Percentiles rank a stretch among this genome's conserved stretches.
phyloP scores from a whole-genome alignment of 257 asterid genomes.

The Orobanche coerulescens region DNA sequence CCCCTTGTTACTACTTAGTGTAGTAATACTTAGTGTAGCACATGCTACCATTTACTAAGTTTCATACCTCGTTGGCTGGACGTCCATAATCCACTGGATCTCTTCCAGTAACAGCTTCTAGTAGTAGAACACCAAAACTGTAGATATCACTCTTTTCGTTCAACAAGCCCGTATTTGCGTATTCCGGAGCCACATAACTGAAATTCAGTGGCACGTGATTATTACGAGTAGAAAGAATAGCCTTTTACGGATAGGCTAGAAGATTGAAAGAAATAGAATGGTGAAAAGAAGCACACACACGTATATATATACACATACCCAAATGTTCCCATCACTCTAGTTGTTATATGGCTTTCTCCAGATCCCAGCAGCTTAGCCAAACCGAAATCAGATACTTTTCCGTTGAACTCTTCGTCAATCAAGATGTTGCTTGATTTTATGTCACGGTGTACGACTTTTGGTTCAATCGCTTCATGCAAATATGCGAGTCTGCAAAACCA shows the following conservation, averaged over 20 bases:
- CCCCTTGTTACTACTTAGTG: no score
- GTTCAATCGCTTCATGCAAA: constrained; percentile 95
- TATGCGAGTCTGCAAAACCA: constrained; percentile 71
- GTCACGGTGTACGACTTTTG: constrained; percentile 93
- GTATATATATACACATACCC: no score
- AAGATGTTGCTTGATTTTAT: constrained; percentile 94
- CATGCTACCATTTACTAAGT: neutral
- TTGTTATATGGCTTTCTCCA: constrained; percentile 89
- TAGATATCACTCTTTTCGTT: constrained; percentile 90
- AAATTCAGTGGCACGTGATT: constrained; percentile 20
- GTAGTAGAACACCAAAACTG: constrained; percentile 87
- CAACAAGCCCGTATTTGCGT: constrained; percentile 86
- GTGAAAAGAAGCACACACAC: neutral
- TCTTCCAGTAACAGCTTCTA: constrained; percentile 89
- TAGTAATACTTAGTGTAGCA: neutral
- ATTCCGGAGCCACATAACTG: constrained; percentile 98
- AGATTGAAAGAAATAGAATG: neutral
- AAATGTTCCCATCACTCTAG: constrained; percentile 98
- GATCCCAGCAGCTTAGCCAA: constrained; percentile 93
- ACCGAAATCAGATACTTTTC: constrained; percentile 95
- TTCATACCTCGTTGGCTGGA: constrained; percentile 68
- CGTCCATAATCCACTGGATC: constrained; percentile 96
- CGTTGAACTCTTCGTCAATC: constrained; percentile 71
- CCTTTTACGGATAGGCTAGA: neutral
- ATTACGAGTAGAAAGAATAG: neutral